These are phyloP conservation scores for Phytophthora hybrid DNA, from an alignment of 352 stramenopile species.

Conservation along the genomic window DNA sequence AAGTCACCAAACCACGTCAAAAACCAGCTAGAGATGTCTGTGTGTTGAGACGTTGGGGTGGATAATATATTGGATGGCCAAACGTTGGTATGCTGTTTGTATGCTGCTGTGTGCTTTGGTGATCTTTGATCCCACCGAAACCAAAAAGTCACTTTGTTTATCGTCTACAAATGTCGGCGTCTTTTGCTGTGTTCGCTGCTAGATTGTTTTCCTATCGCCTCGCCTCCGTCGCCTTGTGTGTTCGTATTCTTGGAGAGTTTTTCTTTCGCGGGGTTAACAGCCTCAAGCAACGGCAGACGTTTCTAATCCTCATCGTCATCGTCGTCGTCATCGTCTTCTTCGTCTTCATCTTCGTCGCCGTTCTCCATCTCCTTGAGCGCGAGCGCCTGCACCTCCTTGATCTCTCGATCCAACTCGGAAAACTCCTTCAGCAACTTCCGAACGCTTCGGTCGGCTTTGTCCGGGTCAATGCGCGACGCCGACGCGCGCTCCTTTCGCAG, in stretches of 20 bases:
- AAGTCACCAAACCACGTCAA: conserved; percentile 22
- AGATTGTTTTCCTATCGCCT: background rate
- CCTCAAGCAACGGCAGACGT: background rate
- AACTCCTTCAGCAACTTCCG: conserved; percentile 79
- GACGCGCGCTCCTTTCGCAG: conserved; percentile 61
- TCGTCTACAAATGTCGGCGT: conserved; percentile 2
- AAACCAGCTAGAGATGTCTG: conserved; percentile 14
- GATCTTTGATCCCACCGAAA: background rate
- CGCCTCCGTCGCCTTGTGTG: background rate
- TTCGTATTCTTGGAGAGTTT: background rate
- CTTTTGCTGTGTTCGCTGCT: background rate
- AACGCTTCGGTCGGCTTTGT: conserved; percentile 76
- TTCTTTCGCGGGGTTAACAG: background rate
- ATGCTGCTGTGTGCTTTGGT: conserved; percentile 8
- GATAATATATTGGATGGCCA: conserved; percentile 42
- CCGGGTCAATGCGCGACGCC: conserved; percentile 62
- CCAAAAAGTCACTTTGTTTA: background rate
- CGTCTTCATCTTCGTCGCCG: conserved; percentile 44
- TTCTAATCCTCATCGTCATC: conserved; percentile 38
- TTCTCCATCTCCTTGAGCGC: conserved; percentile 60
- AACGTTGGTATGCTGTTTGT: conserved; percentile 31
- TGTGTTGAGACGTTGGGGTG: conserved; percentile 11
- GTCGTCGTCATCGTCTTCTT: conserved; percentile 41
- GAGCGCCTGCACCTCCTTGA: conserved; percentile 73
- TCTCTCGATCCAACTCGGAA: conserved; percentile 73